Percentiles rank a stretch among this genome's conserved stretches.
Evolutionary conservation across 306 rosid species (phyloP).

Genomic region (Myrica gale): DNA sequence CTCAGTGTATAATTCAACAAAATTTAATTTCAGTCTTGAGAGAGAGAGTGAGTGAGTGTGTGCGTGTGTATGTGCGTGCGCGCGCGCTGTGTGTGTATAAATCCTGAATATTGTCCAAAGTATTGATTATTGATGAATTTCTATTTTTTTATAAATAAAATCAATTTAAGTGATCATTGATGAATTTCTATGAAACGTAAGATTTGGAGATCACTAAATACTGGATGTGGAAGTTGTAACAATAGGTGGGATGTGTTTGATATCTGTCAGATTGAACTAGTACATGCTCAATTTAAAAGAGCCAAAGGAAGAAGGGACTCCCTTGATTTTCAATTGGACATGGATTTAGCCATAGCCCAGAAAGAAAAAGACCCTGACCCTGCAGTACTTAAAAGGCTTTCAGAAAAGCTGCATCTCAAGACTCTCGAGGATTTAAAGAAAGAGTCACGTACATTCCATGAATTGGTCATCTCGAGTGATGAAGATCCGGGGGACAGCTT

Average conservation of each 20-base stretch:
- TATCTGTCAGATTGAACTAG: conserved; percentile 77
- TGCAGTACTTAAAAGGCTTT: conserved; percentile 65
- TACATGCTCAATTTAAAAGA: conserved; percentile 86
- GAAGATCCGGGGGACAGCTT: conserved; percentile 56
- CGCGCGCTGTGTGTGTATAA: too few species aligned
- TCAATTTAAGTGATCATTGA: not conserved
- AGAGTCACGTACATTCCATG: conserved; percentile 79
- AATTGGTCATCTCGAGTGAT: conserved; percentile 50
- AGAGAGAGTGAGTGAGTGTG: not conserved
- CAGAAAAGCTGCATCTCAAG: conserved; percentile 73
- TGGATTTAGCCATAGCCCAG: conserved; percentile 55
- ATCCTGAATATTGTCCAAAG: not conserved
- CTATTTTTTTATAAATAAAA: too few species aligned
- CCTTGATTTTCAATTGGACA: conserved; percentile 63
- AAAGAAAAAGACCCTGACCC: conserved; percentile 69
- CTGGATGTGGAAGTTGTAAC: conserved; percentile 14
- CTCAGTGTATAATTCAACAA: conserved; percentile 7
- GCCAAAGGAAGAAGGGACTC: conserved; percentile 63
- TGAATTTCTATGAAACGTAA: not conserved
- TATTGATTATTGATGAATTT: not conserved
- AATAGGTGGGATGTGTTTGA: not conserved
- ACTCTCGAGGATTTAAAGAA: conserved; percentile 71
- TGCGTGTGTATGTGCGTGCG: too few species aligned
- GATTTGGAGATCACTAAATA: conserved; percentile 2
- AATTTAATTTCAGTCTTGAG: too few species aligned